Percentiles rank a stretch among this genome's conserved stretches.
These are phyloP conservation scores for Corynascus novoguineensis DNA, from an alignment of 495 filamentous ascomycete species.

Conservation along the genomic window DNA sequence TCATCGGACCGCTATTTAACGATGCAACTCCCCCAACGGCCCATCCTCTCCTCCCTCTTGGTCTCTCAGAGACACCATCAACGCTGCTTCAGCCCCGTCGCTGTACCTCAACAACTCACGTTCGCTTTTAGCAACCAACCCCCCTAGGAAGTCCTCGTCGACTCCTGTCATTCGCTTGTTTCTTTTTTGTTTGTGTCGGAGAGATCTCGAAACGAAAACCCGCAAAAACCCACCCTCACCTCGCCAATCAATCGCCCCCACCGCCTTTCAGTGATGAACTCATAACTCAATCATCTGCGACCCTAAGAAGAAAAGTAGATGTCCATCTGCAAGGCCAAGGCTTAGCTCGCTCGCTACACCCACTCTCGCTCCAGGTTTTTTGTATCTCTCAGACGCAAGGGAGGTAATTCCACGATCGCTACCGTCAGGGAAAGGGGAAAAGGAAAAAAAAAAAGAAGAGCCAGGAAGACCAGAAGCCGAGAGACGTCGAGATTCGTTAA, in stretches of 20 bases:
- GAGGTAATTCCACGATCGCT: slow-evolving; percentile 32
- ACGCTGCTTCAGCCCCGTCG: slow-evolving; percentile 33
- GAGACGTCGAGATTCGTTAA: no score
- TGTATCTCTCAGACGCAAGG: slow-evolving; percentile 15
- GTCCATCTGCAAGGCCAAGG: slow-evolving; percentile 22
- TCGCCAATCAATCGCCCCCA: not conserved
- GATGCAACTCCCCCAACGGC: slow-evolving; percentile 28
- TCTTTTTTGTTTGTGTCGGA: slow-evolving; percentile 40
- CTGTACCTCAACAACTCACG: slow-evolving; percentile 40
- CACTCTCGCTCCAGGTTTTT: slow-evolving; percentile 19
- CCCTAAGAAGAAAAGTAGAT: slow-evolving; percentile 15
- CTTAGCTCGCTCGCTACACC: slow-evolving; percentile 16
- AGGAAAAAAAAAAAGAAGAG: slow-evolving; percentile 16
- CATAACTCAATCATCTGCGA: slow-evolving; percentile 13
- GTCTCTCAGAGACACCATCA: slow-evolving; percentile 33
- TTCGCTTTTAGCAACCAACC: slow-evolving; percentile 44
- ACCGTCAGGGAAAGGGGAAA: slow-evolving; percentile 20
- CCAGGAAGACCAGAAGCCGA: slow-evolving; percentile 15
- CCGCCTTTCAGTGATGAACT: slow-evolving; percentile 12
- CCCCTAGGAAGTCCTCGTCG: slow-evolving; percentile 58
- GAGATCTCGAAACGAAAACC: slow-evolving; percentile 22
- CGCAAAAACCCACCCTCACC: slow-evolving; percentile 14
- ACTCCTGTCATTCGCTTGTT: slow-evolving; percentile 59
- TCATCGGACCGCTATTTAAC: slow-evolving; percentile 34
- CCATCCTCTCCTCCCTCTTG: slow-evolving; percentile 23